Percentiles rank a stretch among this genome's conserved stretches.
Evolutionary conservation across 2,329 filamentous ascomycete species (phyloP).

Genomic region (Ascochyta rabiei): DNA sequence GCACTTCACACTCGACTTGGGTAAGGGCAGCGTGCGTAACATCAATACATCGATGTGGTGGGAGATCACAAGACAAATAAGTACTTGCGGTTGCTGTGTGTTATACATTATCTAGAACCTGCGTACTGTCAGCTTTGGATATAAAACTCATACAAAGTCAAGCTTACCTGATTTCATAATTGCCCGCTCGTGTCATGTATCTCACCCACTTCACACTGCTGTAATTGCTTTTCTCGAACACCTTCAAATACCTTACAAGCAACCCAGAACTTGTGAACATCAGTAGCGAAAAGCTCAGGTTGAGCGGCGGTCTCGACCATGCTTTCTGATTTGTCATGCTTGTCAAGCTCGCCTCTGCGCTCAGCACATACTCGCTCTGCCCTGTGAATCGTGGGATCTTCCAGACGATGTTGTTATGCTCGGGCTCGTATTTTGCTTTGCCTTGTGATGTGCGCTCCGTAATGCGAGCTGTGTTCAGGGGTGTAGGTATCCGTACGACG

Average conservation of each 20-base stretch:
- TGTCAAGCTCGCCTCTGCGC: conserved; percentile 88
- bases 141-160: too few relatives aligned
- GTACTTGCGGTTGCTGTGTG: too few relatives aligned
- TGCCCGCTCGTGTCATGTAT: conserved; percentile 97
- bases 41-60: too few relatives aligned
- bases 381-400: conserved; percentile 98
- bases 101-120: too few relatives aligned
- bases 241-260: conserved; percentile 92
- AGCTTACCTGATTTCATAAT: conserved; percentile 87
- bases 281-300: conserved; percentile 87
- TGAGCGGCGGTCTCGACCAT: conserved; percentile 92
- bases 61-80: too few relatives aligned
- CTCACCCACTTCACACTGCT: conserved; percentile 98
- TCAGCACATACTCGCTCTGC: conserved; percentile 95
- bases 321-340: conserved; percentile 98
- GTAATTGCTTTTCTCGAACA: conserved; percentile 99
- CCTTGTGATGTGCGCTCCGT: conserved; percentile 92
- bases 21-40: too few relatives aligned
- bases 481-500: conserved; percentile 89
- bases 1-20: too few relatives aligned
- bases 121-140: too few relatives aligned
- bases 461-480: conserved; percentile 93
- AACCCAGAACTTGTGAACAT: conserved; percentile 98
- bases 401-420: conserved; percentile 98
- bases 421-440: conserved; percentile 97